Evolutionary conservation across 805 yeast genomes (phyloP).

Genomic region (Saccharomyces cerevisiae): DNA sequence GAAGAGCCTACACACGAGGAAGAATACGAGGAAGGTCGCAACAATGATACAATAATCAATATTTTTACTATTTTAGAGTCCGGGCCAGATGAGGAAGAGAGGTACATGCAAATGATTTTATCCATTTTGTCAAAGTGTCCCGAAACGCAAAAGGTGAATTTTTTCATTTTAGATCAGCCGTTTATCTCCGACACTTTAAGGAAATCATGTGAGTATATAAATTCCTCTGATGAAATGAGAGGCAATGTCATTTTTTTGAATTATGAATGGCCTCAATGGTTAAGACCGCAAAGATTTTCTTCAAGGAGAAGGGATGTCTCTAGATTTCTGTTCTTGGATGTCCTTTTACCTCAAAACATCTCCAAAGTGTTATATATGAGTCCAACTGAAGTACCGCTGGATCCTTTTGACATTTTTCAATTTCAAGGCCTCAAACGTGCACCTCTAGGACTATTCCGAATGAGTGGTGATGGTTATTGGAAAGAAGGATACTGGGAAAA

Average conservation of each 20-base stretch:
- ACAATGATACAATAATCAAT: constrained; percentile 7
- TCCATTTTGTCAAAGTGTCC: constrained; percentile 2
- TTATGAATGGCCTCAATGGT: constrained; percentile 91
- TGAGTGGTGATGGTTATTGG: constrained; percentile 85
- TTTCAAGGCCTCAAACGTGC: not conserved
- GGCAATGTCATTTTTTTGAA: constrained; percentile 50
- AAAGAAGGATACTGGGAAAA: constrained; percentile 83
- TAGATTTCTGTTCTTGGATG: constrained; percentile 80
- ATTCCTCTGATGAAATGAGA: constrained; percentile 1
- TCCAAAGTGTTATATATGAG: constrained; percentile 77
- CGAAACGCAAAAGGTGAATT: constrained; percentile 40
- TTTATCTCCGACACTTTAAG: constrained; percentile 36
- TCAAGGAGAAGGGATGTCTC: constrained; percentile 83
- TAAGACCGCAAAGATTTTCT: constrained; percentile 66
- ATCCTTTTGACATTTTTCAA: constrained; percentile 56
- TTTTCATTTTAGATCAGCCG: constrained; percentile 83
- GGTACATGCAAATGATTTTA: constrained; percentile 12
- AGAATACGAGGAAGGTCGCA: not conserved
- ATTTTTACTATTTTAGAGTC: constrained; percentile 17
- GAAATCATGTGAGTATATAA: constrained; percentile 41
- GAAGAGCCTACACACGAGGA: not conserved
- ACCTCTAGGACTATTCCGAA: constrained; percentile 68
- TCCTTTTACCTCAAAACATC: constrained; percentile 70
- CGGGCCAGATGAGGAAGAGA: constrained; percentile 9
- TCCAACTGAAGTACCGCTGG: constrained; percentile 59